These are phyloP conservation scores for Hura crepitans DNA, from an alignment of 441 rosid species.

Conservation along the genomic window DNA sequence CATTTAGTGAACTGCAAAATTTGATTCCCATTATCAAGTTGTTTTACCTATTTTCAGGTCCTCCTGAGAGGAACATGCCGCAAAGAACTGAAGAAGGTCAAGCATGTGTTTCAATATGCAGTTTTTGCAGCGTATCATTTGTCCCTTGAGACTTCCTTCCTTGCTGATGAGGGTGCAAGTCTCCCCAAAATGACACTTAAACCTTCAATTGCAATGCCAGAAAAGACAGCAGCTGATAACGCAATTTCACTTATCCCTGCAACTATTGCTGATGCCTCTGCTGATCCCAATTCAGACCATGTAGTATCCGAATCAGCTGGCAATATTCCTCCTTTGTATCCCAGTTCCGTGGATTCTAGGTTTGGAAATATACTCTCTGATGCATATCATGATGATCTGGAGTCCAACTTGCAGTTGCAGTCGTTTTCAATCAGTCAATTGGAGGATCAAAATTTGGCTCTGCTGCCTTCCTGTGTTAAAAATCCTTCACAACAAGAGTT, in stretches of 20 bases:
- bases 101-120: slow-evolving; percentile 78
- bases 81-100: slow-evolving; percentile 81
- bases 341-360: slow-evolving; percentile 28
- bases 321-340: slow-evolving; percentile 33
- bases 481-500: slow-evolving; percentile 34
- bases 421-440: slow-evolving; percentile 29
- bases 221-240: slow-evolving; percentile 40
- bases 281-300: slow-evolving; percentile 27
- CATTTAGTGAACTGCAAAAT: background rate
- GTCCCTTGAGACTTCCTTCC: slow-evolving; percentile 90
- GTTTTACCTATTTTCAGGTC: slow-evolving; percentile 46
- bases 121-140: slow-evolving; percentile 96
- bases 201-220: slow-evolving; percentile 42
- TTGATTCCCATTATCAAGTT: slow-evolving; percentile 12
- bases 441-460: slow-evolving; percentile 31
- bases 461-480: slow-evolving; percentile 22
- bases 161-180: slow-evolving; percentile 97
- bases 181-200: slow-evolving; percentile 58
- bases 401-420: slow-evolving; percentile 29
- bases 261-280: slow-evolving; percentile 26
- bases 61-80: slow-evolving; percentile 64
- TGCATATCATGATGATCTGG: slow-evolving; percentile 30
- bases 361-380: slow-evolving; percentile 35
- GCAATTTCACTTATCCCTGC: slow-evolving; percentile 37
- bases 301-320: slow-evolving; percentile 36